Evolutionary conservation across 768 basidiomycete genomes (phyloP), one percentile per base, ranked within the genome.

Genomic region (Amanita exitialis): DNA sequence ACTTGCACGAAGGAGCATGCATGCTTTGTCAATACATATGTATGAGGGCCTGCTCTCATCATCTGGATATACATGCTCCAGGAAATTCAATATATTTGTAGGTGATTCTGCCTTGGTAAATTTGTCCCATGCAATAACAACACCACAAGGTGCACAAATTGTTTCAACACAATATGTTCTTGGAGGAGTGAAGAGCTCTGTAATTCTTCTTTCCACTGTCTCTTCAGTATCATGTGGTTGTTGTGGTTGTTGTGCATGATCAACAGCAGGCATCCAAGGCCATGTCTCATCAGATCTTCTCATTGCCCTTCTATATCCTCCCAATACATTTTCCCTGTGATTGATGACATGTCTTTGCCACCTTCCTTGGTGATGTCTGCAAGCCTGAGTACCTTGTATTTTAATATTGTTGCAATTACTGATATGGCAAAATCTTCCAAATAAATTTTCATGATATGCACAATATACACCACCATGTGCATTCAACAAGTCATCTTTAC

Each of bases 131-230:
- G 25, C 25, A 25, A 65, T 64, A 25, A 25, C 25, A 25, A 25
- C 25, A 25, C 25, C 25, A 25, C 25, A 25, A 25, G 25, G 25
- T 25, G 65, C 58, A 64, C 61, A 62, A 30, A 61, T 56, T 6
- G 62, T 65, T 54, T 66, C 64, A 43, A 65, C 56, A 55, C 62
- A 64, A 49, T 63, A 64, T 27, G 58, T 62, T 18, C 42, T 21
- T 18, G 9, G 12, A 13, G 62, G 54, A 16, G 39, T 32, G 46
- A 59, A 60, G 35, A 57, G 60, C 52, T 60, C 52, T 50, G 49
- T 59, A 9, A 39, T 32, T 12, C 34, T 10, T 45, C 15, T 21
- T 35, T 52, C 50, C 46, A 36, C 20, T 21, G 52, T 21, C 30
- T 54, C 37, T 13, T 46, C 51, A 50, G 55, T 44, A 56, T 62